Percentiles rank a stretch among this genome's conserved stretches.
phyloP scores from a whole-genome alignment of 2,329 filamentous ascomycete species.

The Calonectria hawksworthii region DNA sequence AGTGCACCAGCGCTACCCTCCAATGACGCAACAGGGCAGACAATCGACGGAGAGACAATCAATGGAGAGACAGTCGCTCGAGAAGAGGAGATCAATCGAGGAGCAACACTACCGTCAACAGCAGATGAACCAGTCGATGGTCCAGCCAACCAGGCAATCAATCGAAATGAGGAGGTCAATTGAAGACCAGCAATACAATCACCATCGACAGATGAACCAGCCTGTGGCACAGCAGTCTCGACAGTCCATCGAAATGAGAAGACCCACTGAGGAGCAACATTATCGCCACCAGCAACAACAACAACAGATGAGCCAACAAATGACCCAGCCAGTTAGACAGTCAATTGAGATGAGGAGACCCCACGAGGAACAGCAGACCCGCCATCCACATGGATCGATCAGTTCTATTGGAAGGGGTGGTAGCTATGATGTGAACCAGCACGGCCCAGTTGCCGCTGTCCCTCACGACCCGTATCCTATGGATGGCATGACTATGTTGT shows the following conservation, averaged over 20 bases:
- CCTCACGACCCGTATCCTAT: conserved; percentile 95
- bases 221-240: conserved; percentile 30
- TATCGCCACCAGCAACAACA: conserved; percentile 34
- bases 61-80: neutral
- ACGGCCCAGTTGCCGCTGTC: conserved; percentile 74
- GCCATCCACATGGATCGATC: conserved; percentile 20
- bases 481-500: conserved; percentile 98
- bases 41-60: neutral
- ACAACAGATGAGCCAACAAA: conserved; percentile 20
- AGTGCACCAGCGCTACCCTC: conserved; percentile 32
- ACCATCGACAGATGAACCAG: conserved; percentile 32
- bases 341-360: conserved; percentile 43
- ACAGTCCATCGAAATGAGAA: conserved; percentile 42
- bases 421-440: conserved; percentile 65
- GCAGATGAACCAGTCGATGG: conserved; percentile 8
- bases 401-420: conserved; percentile 10
- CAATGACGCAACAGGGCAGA: conserved; percentile 21
- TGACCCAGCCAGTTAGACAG: conserved; percentile 31
- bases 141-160: neutral
- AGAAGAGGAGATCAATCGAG: neutral
- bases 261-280: conserved; percentile 43
- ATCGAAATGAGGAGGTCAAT: conserved; percentile 38
- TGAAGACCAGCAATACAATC: conserved; percentile 22
- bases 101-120: conserved; percentile 24
- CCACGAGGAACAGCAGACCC: conserved; percentile 43